phyloP scores from a whole-genome alignment of 2,329 filamentous ascomycete species.

The Sordariomycetes sp. region DNA sequence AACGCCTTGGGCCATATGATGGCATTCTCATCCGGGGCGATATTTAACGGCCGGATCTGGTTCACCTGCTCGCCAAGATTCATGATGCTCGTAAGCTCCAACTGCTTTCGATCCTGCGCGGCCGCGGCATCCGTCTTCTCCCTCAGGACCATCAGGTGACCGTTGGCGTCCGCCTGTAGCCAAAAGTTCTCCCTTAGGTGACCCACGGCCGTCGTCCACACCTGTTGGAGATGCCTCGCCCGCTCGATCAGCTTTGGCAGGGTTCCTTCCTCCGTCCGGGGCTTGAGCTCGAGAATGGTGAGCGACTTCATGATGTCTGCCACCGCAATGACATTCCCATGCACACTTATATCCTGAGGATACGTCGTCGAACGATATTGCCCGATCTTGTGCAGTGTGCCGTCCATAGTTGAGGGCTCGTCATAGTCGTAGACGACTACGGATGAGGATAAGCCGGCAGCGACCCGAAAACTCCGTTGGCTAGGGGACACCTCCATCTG shows the following conservation, averaged over 20 bases:
- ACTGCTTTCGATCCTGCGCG: slow-evolving; percentile 56
- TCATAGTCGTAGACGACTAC: slow-evolving; percentile 49
- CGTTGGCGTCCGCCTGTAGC: slow-evolving; percentile 76
- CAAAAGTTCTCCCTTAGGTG: slow-evolving; percentile 64
- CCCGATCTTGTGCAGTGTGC: slow-evolving; percentile 57
- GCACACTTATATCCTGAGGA: slow-evolving; percentile 69
- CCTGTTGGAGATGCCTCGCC: slow-evolving; percentile 68
- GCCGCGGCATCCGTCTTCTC: slow-evolving; percentile 64
- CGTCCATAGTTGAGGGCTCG: slow-evolving; percentile 44
- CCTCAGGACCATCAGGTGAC: slow-evolving; percentile 74
- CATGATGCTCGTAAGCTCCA: slow-evolving; percentile 72
- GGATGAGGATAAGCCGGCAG: slow-evolving; percentile 84
- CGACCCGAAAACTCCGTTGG: slow-evolving; percentile 42
- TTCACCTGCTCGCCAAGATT: slow-evolving; percentile 91
- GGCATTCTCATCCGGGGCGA: slow-evolving; percentile 52
- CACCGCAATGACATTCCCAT: slow-evolving; percentile 66
- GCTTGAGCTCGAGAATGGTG: slow-evolving; percentile 62
- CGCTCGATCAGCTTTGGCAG: slow-evolving; percentile 49
- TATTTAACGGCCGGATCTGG: slow-evolving; percentile 63
- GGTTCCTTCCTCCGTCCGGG: slow-evolving; percentile 29
- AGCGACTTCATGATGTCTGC: slow-evolving; percentile 92
- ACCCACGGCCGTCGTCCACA: slow-evolving; percentile 72
- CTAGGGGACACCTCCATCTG: background rate
- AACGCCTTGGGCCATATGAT: slow-evolving; percentile 75
- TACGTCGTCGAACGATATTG: slow-evolving; percentile 75